Conservation (phyloP, 441 rosid genomes). For the Corymbia citriodora region DNA sequence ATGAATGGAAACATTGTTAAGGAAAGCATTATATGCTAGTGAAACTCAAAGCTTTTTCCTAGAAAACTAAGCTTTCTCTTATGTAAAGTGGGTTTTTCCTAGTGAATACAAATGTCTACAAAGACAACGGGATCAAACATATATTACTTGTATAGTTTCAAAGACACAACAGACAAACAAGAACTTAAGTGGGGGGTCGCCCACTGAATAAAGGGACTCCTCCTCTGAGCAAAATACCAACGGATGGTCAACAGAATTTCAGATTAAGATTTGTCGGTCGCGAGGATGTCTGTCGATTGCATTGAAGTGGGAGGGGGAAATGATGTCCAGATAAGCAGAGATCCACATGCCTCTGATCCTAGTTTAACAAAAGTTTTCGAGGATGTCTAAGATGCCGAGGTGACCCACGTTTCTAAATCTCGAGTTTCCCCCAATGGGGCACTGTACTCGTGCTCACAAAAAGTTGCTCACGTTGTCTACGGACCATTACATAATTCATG, state of each 20-base stretch:
- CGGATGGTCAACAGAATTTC: neutral
- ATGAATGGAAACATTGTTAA: neutral
- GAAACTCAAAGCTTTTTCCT: neutral
- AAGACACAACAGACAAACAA: neutral
- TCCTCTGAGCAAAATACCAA: neutral
- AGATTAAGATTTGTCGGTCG: neutral
- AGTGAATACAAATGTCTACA: neutral
- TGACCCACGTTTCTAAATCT: neutral
- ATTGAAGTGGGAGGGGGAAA: neutral
- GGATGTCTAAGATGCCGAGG: neutral
- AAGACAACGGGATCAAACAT: neutral
- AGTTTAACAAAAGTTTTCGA: neutral
- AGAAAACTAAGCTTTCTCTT: neutral
- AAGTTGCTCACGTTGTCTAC: neutral
- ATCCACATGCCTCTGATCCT: too few species aligned
- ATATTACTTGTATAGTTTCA: neutral
- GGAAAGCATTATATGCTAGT: neutral
- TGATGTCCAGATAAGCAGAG: neutral
- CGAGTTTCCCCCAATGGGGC: neutral
- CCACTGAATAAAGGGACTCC: neutral
- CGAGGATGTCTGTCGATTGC: neutral
- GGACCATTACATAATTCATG: neutral
- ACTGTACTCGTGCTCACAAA: neutral
- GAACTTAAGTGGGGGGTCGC: neutral
- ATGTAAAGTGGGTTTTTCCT: neutral